Evolutionary conservation across 169 alveolate genomes (phyloP), one percentile per base, ranked within the genome.

Genomic region (Miamiensis avidus): DNA sequence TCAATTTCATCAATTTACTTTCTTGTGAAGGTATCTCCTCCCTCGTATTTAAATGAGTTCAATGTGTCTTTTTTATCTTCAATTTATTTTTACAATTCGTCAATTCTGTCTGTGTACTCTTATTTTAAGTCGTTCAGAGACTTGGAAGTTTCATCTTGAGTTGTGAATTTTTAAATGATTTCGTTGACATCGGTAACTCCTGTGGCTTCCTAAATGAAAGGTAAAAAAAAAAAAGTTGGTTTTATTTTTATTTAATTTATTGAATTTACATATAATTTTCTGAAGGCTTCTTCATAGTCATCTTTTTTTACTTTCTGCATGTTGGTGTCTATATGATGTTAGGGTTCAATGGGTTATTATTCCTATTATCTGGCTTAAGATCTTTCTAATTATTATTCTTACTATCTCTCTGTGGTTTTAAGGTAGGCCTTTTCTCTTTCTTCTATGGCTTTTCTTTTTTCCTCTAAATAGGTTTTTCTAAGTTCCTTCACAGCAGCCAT

Each of bases 131-230:
- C 94, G 85, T 89, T 88, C 65, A 97, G 86, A 65, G 95, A 94
- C 33, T 89, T 92, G 65, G 89, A 90, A 0, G 99, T 97, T 84
- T 94, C 99, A 76, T 93, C 96, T 89, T 96, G 94, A 76, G 97
- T 96, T 30, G 96, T 93, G 88, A 94, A 97, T 85, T 95, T 95
- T 85, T 95, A 95, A 81, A 96, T 94, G 64, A 96, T 93, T 82
- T 96, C 98, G 91, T 96, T 94, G 0, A 93, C 93, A 88, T 94
- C 97, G 75, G 94, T 91, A 26, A 93, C 97, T 27, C 99, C 99
- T n/a, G 99, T 95, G 0, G 98, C 97, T 76, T 95, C 98, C 81
- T 95, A 90, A 28, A 78, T 89, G 33, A 82, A 33, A 33, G 15
- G n/a, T n/a, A n/a, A n/a, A n/a, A n/a, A n/a, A n/a, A 49, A 11